phyloP scores from a whole-genome alignment of 805 yeast genomes.

The Cyberlindnera samutprakarnensis region DNA sequence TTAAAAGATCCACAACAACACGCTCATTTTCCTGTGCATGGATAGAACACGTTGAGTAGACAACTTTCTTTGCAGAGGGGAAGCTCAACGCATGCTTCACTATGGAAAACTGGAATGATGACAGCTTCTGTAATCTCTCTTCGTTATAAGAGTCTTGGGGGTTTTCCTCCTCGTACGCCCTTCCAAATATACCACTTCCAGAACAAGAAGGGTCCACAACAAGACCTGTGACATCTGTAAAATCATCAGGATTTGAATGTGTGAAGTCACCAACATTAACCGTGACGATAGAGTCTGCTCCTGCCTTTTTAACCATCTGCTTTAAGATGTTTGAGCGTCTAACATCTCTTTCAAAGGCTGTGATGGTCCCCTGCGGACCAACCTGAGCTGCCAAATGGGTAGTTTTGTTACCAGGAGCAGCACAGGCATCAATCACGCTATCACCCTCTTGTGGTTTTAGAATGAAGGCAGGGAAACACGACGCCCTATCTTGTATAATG shows the following conservation, averaged over 20 bases:
- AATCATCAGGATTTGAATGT: constrained; percentile 41
- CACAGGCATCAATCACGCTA: constrained; percentile 82
- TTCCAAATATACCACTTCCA: constrained; percentile 96
- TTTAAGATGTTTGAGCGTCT: constrained; percentile 61
- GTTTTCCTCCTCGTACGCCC: constrained; percentile 36
- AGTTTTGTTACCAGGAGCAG: constrained; percentile 98
- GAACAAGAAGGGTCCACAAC: constrained; percentile 97
- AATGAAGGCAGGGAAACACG: constrained; percentile 92
- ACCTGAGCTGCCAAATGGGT: constrained; percentile 79
- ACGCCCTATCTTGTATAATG: constrained; percentile 93
- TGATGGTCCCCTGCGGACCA: constrained; percentile 35
- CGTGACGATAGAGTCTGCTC: constrained; percentile 37
- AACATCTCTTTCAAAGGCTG: constrained; percentile 84
- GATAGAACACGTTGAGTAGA: constrained; percentile 92
- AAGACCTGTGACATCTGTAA: constrained; percentile 62
- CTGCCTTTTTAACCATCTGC: constrained; percentile 77
- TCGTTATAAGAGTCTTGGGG: constrained; percentile 32
- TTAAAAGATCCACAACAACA: constrained; percentile 73
- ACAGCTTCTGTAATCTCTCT: constrained; percentile 61
- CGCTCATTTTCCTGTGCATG: constrained; percentile 92
- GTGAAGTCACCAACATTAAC: constrained; percentile 48
- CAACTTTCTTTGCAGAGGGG: constrained; percentile 70
- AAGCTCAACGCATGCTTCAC: constrained; percentile 83
- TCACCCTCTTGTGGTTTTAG: constrained; percentile 55
- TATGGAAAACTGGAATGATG: constrained; percentile 82